Evolutionary conservation across 129 eudicot genomes (phyloP), one percentile per base, ranked within the genome.

Genomic region (Chrysanthemum lavandulifolium): DNA sequence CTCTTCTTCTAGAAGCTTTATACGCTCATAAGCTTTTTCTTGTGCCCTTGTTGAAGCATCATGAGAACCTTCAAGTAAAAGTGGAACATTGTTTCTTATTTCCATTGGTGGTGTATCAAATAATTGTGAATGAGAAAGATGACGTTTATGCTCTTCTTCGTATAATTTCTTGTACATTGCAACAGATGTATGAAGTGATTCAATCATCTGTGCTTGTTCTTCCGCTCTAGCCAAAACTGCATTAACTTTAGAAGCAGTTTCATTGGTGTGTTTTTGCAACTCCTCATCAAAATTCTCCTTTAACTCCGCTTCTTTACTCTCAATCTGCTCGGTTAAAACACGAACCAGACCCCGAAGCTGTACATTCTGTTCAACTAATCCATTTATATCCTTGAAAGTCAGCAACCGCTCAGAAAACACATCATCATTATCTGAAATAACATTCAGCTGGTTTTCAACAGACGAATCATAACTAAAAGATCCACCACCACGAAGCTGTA

Each of bases 341-440:
- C 89, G 96, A 58, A 88, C 96, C 21, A 94, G 79, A 71, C 96
- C 82, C 3, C 97, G 90, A 61, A 94, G 86, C 84, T 94, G 92
- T 53, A 87, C 95, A 77, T 90, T 94, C 82, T 94, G 98, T 79
- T 90, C 98, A 69, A 94, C 98, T 21, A 94, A 82, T 21, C 96
- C 97, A 69, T 88, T 90, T 67, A 94, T 94, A 74, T 94, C 98
- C 62, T 81, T 90, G 25, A 87, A 92, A 68, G 87, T 89, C 76
- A 89, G 71, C 91, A 84, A 75, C 21, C 82, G 81, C 21, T 85
- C 90, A 23, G 97, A 71, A 43, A 86, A 81, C 65, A 87, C 78
- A 43, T 70, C 60, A 21, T 88, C 91, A 21, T 67, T 71, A 67
- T 79, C 89, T 11, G 83, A 57, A 57, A 56, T 73, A 21, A 68